Conservation (phyloP, 2,329 filamentous ascomycete species). For the Diaporthe velutina region DNA sequence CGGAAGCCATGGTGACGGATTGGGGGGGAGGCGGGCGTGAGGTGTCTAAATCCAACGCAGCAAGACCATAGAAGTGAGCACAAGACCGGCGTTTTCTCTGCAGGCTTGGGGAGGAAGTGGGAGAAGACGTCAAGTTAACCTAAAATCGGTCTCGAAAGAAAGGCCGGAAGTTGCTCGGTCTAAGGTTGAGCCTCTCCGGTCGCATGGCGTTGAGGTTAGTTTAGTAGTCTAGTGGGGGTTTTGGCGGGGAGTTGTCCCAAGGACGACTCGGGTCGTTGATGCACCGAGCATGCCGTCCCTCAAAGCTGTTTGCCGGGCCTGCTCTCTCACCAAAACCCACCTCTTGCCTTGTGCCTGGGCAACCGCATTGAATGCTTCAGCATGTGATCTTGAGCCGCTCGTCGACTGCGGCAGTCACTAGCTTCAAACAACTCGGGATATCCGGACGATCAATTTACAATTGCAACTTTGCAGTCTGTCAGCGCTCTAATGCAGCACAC, state of each 20-base stretch:
- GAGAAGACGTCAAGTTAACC: conserved; percentile 13
- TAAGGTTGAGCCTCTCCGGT: conserved; percentile 1
- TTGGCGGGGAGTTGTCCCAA: conserved; percentile 25
- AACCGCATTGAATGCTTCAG: conserved; percentile 10
- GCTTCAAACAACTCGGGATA: not conserved
- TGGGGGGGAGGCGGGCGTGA: not conserved
- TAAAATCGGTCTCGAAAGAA: conserved; percentile 5
- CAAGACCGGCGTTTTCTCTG: not conserved
- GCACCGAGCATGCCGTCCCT: conserved; percentile 32
- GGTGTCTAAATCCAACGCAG: not conserved
- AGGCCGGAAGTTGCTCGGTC: conserved; percentile 11
- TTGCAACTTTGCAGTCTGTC: not conserved
- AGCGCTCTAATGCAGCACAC: not conserved
- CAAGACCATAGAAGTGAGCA: not conserved
- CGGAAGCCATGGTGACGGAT: conserved; percentile 57
- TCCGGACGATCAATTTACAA: not conserved
- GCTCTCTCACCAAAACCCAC: conserved; percentile 4
- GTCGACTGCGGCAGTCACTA: conserved; percentile 6
- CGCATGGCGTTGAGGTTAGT: conserved; percentile 28
- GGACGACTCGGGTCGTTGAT: conserved; percentile 34
- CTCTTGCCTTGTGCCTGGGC: not conserved
- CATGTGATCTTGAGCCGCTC: conserved; percentile 17
- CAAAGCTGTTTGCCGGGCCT: conserved; percentile 2
- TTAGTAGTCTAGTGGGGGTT: conserved; percentile 30
- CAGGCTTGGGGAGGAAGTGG: not conserved